phyloP scores from a whole-genome alignment of 768 basidiomycete species.

The Psilocybe cyanescens region DNA sequence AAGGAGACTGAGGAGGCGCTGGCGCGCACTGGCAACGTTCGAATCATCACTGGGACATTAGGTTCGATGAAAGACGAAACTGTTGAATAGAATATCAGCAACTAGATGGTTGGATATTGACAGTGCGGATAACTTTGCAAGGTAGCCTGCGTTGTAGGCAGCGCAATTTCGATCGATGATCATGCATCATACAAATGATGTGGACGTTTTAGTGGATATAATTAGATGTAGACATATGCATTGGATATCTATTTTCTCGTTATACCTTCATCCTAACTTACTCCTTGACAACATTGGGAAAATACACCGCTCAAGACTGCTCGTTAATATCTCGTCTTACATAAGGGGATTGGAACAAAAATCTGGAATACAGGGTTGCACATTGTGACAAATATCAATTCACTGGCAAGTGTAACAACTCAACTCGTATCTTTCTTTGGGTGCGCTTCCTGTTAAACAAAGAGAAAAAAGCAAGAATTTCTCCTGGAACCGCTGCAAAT shows the following conservation, averaged over 20 bases:
- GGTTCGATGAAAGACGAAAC: neutral
- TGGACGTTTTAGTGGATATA: neutral
- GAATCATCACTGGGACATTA: neutral
- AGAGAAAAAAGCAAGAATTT: no score
- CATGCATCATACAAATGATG: neutral
- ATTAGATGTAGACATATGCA: neutral
- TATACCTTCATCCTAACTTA: neutral
- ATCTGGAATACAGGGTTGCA: no score
- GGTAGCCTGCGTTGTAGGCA: neutral
- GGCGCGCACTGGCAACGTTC: constrained; percentile 14
- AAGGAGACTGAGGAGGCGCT: constrained; percentile 5
- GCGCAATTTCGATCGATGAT: neutral
- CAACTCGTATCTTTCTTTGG: no score
- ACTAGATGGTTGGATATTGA: neutral
- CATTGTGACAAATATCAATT: no score
- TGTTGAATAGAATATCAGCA: neutral
- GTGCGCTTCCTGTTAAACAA: no score
- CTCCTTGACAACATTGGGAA: neutral
- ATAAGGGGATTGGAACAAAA: neutral
- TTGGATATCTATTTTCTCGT: neutral
- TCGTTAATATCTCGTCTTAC: neutral
- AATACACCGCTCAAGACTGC: neutral
- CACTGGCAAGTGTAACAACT: no score
- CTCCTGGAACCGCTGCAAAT: no score
- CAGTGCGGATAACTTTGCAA: no score